Evolutionary conservation across 2,329 filamentous ascomycete genomes (phyloP), one percentile per base, ranked within the genome.

Genomic region (Stachybotrys chartarum): DNA sequence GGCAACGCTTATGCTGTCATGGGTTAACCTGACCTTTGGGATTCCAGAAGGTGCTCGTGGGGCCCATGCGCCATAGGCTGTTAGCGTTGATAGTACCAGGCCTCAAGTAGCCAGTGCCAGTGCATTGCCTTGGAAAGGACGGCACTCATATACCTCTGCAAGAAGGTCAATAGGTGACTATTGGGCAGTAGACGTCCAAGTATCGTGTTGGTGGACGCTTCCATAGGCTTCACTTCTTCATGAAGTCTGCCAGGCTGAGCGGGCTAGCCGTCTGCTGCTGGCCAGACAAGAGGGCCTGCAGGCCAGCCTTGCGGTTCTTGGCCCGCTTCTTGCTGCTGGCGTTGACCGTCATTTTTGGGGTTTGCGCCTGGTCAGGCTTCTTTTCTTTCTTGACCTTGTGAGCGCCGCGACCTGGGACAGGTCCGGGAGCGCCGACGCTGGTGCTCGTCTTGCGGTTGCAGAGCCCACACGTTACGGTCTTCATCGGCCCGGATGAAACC

Each of bases 271-370:
- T 75, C 53, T 75, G 74, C 53, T 75, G 74, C 59, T 82, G 80
- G 51, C 78, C 66, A 5, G 71, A 77, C n/a, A 88, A 72, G 46
- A 88, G 67, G 52, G 84, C 83, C 65, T 86, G 82, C n/a, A 89
- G 72, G 1, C 83, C 84, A 39, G 82, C 80, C 68, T 87, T 88
- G 57, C 84, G 76, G 58, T 74, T 80, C 70, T 84, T 87, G 35
- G 84, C 81, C 52, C 84, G 76, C 71, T 86, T 86, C 70, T 83
- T 86, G 71, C 81, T 86, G 69, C 71, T 82, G 7, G 81, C 78
- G 64, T 81, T 84, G 39, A 78, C 71, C 2, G 76, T 73, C 16
- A 57, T 62, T 57, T 68, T 62, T 64, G 75, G 53, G n/a, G 54
- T 18, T 48, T 48, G 49, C 17, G 54, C 24, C 11, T 35, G 46